Evolutionary conservation across 768 basidiomycete genomes (phyloP), one percentile per base, ranked within the genome.

Genomic region (Tephrocybe sp.): DNA sequence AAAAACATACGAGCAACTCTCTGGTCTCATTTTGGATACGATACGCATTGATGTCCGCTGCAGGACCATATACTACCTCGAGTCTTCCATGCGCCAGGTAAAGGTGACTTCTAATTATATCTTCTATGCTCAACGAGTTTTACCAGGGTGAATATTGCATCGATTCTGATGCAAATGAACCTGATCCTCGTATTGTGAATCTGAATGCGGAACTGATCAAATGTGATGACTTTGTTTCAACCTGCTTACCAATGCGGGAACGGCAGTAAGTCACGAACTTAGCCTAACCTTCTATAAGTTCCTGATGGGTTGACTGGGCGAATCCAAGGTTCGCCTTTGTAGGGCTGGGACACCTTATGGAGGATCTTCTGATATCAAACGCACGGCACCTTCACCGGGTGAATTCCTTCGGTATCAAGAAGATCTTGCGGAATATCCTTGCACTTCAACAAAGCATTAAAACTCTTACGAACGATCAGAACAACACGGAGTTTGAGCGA

Each of bases 391-490:
- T 98, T 50, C 83, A 80, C 15, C 61, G 76, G 30, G 84, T 84
- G 9, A 97, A 90, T 59, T 65, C 72, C 0, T 82, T 83, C 51
- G 96, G 96, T 1, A 80, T 95, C 57, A 80, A 84, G 63, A 97
- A 96, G 71, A 88, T 98, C 58, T 69, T 83, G 63, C 84, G 93
- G 24, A 95, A 96, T 67, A 88, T 96, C 42, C 77, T 93, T 28
- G 90, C 96, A 17, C 76, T 98, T 32, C 94, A 96, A 62, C 96
- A 98, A 65, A 86, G 89, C 59, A 79, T 95, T 62, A 90, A 90
- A 64, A 85, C 86, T 7, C 79, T 93, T 45, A 79, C 80, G 4
- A 76, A 80, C 45, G 81, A 84, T 43, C 71, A 72, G 33, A 73
- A 77, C 51, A 78, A 81, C 50, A 79, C 83, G 6, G 84, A 88